phyloP scores from a whole-genome alignment of 441 rosid species.

The Gossypium davidsonii region DNA sequence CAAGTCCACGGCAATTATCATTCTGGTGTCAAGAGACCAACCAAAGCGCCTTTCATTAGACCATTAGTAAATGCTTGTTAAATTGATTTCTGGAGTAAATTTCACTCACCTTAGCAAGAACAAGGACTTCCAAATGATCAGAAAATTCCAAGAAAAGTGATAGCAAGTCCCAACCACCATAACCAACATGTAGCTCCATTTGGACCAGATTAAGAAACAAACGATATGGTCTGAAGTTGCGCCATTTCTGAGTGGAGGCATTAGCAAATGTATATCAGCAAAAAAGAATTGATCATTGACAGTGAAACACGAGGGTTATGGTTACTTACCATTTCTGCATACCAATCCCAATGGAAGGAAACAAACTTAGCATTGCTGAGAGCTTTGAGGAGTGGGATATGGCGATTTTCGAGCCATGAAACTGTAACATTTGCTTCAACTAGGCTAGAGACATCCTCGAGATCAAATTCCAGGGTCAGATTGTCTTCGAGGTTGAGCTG shows the following conservation, averaged over 20 bases:
- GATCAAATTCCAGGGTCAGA: neutral
- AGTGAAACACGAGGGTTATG: too few species aligned
- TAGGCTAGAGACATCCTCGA: conserved; percentile 8
- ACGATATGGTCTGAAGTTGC: neutral
- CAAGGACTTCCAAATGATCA: neutral
- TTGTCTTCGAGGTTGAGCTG: neutral
- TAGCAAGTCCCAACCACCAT: neutral
- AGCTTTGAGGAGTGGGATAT: neutral
- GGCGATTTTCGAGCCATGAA: neutral
- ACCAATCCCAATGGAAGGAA: conserved; percentile 12
- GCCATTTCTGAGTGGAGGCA: neutral
- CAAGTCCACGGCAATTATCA: neutral
- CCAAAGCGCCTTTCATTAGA: neutral
- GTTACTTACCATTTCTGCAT: neutral
- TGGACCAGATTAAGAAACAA: conserved; percentile 2
- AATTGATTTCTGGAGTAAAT: neutral
- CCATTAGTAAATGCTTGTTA: neutral
- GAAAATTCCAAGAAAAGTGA: neutral
- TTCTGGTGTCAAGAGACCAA: neutral
- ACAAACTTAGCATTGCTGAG: neutral
- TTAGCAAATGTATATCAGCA: neutral
- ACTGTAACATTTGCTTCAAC: conserved; percentile 3
- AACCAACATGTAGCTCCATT: conserved; percentile 3
- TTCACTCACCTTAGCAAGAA: conserved; percentile 8
- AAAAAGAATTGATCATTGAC: neutral